Percentiles rank a stretch among this genome's conserved stretches.
These are phyloP conservation scores for Psilocybe cyanescens DNA, from an alignment of 768 basidiomycete species.

Conservation along the genomic window DNA sequence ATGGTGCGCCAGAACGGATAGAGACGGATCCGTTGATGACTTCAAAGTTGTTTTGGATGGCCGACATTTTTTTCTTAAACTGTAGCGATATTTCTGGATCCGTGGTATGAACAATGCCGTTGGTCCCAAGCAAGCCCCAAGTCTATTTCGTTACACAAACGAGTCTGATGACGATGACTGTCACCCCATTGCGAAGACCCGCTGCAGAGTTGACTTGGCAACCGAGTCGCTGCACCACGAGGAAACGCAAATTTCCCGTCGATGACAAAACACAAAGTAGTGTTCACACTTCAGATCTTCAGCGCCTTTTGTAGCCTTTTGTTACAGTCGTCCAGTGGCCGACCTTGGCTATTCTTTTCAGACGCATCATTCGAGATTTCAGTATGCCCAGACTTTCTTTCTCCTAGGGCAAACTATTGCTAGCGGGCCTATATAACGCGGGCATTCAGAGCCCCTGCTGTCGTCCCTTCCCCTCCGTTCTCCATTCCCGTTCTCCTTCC, in stretches of 20 bases:
- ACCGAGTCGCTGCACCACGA: not conserved
- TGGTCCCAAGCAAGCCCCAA: too few relatives aligned
- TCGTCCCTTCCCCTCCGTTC: not conserved
- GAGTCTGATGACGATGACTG: not conserved
- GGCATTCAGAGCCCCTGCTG: not conserved
- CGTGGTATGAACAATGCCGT: too few relatives aligned
- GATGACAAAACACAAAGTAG: too few relatives aligned
- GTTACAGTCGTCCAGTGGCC: too few relatives aligned
- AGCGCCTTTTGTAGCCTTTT: too few relatives aligned
- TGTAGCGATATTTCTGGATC: too few relatives aligned
- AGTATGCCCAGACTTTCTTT: not conserved
- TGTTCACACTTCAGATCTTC: too few relatives aligned
- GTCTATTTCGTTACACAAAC: not conserved
- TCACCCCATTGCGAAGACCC: not conserved
- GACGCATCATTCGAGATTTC: not conserved
- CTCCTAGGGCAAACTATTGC: not conserved
- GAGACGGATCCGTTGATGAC: too few relatives aligned
- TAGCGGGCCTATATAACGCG: slow-evolving; percentile 1
- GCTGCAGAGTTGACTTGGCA: not conserved
- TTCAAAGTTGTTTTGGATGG: too few relatives aligned
- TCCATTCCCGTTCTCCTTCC: not conserved
- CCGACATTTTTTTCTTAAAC: too few relatives aligned
- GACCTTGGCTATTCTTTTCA: not conserved
- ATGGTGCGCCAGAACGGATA: too few relatives aligned
- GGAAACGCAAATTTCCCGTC: not conserved